These are phyloP conservation scores for Aureobasidium uvarum DNA, from an alignment of 2,329 filamentous ascomycete species.

Conservation along the genomic window DNA sequence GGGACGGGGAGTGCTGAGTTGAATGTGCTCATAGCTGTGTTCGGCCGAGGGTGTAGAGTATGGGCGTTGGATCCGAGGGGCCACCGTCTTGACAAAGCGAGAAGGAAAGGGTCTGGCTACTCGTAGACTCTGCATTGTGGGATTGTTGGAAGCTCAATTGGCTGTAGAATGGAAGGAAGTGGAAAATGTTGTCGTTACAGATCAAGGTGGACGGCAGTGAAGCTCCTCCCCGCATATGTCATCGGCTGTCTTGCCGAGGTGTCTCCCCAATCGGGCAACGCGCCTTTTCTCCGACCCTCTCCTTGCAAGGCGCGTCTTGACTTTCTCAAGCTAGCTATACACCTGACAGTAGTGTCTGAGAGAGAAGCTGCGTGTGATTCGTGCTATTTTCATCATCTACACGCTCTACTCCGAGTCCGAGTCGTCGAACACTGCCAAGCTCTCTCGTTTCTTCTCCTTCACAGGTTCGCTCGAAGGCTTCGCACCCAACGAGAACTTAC, in stretches of 20 bases:
- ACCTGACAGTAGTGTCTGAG: too few species aligned
- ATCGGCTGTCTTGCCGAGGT: conserved; percentile 15
- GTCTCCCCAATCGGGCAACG: not conserved
- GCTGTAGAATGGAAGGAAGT: not conserved
- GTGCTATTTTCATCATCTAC: not conserved
- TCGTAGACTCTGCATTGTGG: conserved; percentile 10
- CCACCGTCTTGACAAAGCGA: conserved; percentile 12
- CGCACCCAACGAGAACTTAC: not conserved
- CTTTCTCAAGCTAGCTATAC: not conserved
- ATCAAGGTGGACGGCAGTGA: not conserved
- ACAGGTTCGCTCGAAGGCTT: not conserved
- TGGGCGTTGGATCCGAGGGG: not conserved
- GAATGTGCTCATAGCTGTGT: conserved; percentile 29
- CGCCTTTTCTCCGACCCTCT: conserved; percentile 12
- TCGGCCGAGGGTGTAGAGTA: conserved; percentile 20
- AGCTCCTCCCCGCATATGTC: conserved; percentile 20
- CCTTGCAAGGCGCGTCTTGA: not conserved
- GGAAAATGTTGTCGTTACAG: not conserved
- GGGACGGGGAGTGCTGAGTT: conserved; percentile 42
- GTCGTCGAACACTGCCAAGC: conserved; percentile 76
- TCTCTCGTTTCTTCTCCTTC: conserved; percentile 68
- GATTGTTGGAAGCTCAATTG: not conserved
- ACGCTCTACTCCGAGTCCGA: conserved; percentile 56
- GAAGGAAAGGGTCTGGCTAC: conserved; percentile 19
- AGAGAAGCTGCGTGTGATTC: too few species aligned